Base-by-base conservation (phyloP, 2,329 filamentous ascomycete genomes). In the Diaporthe citriasiana region DNA sequence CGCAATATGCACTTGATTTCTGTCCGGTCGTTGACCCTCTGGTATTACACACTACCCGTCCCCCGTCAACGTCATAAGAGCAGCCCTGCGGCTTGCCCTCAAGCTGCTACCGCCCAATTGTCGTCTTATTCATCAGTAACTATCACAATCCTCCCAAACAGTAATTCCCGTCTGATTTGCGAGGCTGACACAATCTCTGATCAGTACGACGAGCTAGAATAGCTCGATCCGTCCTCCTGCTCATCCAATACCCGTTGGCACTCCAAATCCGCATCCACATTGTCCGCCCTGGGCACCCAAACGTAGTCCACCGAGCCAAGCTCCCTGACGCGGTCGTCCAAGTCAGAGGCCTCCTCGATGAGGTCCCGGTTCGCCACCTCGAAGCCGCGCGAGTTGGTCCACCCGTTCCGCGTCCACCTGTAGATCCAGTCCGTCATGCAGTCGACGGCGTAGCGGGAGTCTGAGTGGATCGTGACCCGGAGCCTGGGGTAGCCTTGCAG, bases 311-410 rank as follows among this genome's bases (percentile, higher is more conserved):
- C 7, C 10, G 1, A 4, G 42, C 60, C 42, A 10, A 51, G 27
- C 19, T 35, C 30, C 19, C 3, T 10, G 13, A 38, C 45, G 12
- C 60, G 42, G 22, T 38, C 30, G n/a, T 50, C 60, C 0, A 66
- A 30, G 1, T 25, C 45, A 22, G 42, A 66, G 3, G 60, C 30
- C 30, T 6, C 25, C 30, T 66, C 60, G 30, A 50, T 66, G 1
- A 66, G 60, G 12, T 66, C 60, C 42, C 60, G 12, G 19, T 51
- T 66, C 4, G 12, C 42, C 6, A 66, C 35, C 42, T 66, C 42
- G 10, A n/a, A 0, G 6, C 60, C 42, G 17, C 42, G 60, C 27
- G 42, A 35, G 42, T 50, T 66, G 19, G 27, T 27, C 42, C 45
- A 66, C 1, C 45, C 42, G 8, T 66, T 66, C 30, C 1, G 45